These are phyloP conservation scores for Saxophila tyrrhenica DNA, from an alignment of 495 filamentous ascomycete genomes.

Conservation along the genomic window DNA sequence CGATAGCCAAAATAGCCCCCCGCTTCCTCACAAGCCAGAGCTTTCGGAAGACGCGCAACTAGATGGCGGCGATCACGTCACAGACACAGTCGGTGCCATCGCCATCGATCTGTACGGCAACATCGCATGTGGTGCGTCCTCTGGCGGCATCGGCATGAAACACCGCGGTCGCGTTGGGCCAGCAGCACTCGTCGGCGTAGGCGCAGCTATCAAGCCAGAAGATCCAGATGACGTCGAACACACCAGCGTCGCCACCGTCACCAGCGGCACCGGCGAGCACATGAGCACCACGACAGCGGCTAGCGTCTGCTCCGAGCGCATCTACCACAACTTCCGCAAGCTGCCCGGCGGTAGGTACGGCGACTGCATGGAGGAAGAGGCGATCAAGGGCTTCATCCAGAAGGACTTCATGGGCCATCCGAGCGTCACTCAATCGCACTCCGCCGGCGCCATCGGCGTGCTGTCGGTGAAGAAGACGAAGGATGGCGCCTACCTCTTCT, in stretches of 20 bases:
- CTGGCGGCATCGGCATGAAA: slow-evolving; percentile 98
- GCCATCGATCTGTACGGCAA: slow-evolving; percentile 74
- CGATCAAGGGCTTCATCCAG: slow-evolving; percentile 58
- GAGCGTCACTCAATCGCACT: slow-evolving; percentile 58
- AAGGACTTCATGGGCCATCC: slow-evolving; percentile 76
- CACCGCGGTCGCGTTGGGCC: slow-evolving; percentile 82
- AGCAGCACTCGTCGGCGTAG: slow-evolving; percentile 83
- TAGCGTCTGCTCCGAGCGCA: slow-evolving; percentile 59
- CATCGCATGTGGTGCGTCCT: slow-evolving; percentile 94
- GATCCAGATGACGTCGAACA: slow-evolving; percentile 49
- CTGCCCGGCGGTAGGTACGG: slow-evolving; percentile 47
- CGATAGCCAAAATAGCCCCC: slow-evolving; percentile 2
- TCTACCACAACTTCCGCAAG: slow-evolving; percentile 56
- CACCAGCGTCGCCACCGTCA: slow-evolving; percentile 62
- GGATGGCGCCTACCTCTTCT: slow-evolving; percentile 64
- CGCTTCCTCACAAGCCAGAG: background rate
- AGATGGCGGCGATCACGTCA: slow-evolving; percentile 43
- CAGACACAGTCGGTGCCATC: slow-evolving; percentile 90
- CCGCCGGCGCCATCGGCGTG: slow-evolving; percentile 68
- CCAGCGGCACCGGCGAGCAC: slow-evolving; percentile 91
- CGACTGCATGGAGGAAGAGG: slow-evolving; percentile 56
- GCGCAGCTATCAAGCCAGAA: slow-evolving; percentile 70
- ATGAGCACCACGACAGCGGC: slow-evolving; percentile 88
- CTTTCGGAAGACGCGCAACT: background rate
- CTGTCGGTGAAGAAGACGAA: slow-evolving; percentile 69